Percentiles rank a stretch among this genome's conserved stretches.
Conservation (phyloP, 768 basidiomycete genomes). For the Pleurotus platypus region DNA sequence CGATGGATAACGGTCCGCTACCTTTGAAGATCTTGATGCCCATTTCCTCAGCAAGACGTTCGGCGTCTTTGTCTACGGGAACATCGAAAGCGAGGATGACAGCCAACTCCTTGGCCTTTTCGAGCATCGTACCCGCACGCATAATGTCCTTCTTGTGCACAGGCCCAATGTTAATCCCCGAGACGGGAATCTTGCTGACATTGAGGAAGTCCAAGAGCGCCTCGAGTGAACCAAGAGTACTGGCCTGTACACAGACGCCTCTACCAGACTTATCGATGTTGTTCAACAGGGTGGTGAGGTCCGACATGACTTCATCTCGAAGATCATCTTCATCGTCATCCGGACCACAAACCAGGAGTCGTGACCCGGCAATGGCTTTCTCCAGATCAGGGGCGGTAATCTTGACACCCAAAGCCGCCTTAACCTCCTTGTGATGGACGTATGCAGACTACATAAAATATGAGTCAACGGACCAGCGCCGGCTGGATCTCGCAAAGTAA, state of each 20-base stretch:
- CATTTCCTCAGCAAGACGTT: slow-evolving; percentile 88
- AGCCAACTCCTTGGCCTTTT: slow-evolving; percentile 92
- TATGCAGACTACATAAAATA: slow-evolving; percentile 69
- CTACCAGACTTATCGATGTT: slow-evolving; percentile 94
- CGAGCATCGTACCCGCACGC: slow-evolving; percentile 90
- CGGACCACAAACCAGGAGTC: slow-evolving; percentile 86
- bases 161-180: slow-evolving; percentile 96
- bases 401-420: slow-evolving; percentile 96
- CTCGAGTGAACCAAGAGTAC: slow-evolving; percentile 94
- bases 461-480: slow-evolving; percentile 11
- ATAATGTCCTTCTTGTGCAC: slow-evolving; percentile 95
- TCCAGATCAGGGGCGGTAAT: slow-evolving; percentile 93
- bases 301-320: slow-evolving; percentile 94
- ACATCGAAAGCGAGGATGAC: slow-evolving; percentile 98
- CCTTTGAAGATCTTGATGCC: slow-evolving; percentile 94
- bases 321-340: slow-evolving; percentile 97
- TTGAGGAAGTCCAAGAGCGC: slow-evolving; percentile 95
- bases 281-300: slow-evolving; percentile 82
- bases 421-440: slow-evolving; percentile 96
- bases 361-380: slow-evolving; percentile 96
- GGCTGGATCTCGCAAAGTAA: slow-evolving; percentile 7
- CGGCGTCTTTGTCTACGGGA: slow-evolving; percentile 88
- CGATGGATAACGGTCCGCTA: slow-evolving; percentile 22
- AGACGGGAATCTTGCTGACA: slow-evolving; percentile 93
- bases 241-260: slow-evolving; percentile 97